Base-by-base conservation (phyloP, 495 filamentous ascomycete species). In the Oidiodendron maius region DNA sequence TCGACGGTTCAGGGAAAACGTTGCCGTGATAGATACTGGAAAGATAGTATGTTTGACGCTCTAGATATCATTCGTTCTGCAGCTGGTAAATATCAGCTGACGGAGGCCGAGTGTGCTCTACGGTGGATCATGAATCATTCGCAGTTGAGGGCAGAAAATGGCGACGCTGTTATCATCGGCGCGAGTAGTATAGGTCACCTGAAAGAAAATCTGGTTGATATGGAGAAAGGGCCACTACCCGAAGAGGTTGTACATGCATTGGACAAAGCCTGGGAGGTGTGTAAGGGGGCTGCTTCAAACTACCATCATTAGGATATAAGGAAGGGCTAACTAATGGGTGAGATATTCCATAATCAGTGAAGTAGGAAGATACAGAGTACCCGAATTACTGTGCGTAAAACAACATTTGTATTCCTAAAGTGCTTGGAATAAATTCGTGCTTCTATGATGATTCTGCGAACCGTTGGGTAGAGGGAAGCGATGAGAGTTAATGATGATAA, bases 151-250 rank as follows among this genome's bases (percentile, higher is more conserved):
- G 56, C 52, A 62, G 46, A 51, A 17, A 11, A 17, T 6, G 18
- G 57, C 42, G 71, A 81, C 58, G 76, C 71, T 4, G 66, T 82
- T 37, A 71, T 83, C 45, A 72, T 82, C 50, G 77, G 77, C 0
- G 70, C 70, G 0, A 76, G 71, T 34, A 77, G 61, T 40, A 50
- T 67, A 28, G 56, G 65, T 40, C 78, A 82, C 50, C 53, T 83
- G 18, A 64, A 75, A 49, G 51, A 63, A 36, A 82, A 80, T 56
- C 46, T 83, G 45, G 62, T 61, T 37, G 70, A 74, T 57, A 58
- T 82, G 40, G 71, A 80, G 48, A 78, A 80, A 57, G 76, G 70
- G 1, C 69, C 73, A 11, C 60, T 84, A 58, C 76, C 76, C 12
- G 62, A 72, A 26, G 73, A 76, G 28, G 68, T 77, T 22, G 64